phyloP scores from a whole-genome alignment of 345 rosid species.

The Eucalyptus sideroxylon region DNA sequence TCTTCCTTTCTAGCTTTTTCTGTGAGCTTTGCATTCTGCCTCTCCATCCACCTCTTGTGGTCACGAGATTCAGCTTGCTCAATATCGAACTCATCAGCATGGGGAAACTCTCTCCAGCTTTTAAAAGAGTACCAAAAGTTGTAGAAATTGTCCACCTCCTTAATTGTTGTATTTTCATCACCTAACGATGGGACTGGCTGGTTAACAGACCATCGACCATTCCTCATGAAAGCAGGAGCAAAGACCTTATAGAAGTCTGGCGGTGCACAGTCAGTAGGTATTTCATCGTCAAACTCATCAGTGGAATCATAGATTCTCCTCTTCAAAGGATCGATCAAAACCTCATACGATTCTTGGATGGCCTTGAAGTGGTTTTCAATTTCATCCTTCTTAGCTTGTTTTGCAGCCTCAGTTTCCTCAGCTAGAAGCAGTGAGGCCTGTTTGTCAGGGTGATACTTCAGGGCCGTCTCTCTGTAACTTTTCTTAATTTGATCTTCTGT shows the following conservation, averaged over 20 bases:
- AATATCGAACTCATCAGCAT: conserved; percentile 87
- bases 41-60: conserved; percentile 99
- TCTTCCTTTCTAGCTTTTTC: conserved; percentile 95
- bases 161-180: conserved; percentile 47
- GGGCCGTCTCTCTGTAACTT: conserved; percentile 84
- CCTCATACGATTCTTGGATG: conserved; percentile 94
- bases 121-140: conserved; percentile 84
- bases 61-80: conserved; percentile 98
- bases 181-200: conserved; percentile 79
- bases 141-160: conserved; percentile 76
- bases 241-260: conserved; percentile 95
- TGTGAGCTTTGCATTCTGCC: conserved; percentile 80
- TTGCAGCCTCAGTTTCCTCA: conserved; percentile 87
- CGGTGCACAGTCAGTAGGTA: conserved; percentile 75
- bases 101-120: conserved; percentile 99
- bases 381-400: conserved; percentile 88
- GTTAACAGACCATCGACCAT: conserved; percentile 90
- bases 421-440: conserved; percentile 76
- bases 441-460: conserved; percentile 96
- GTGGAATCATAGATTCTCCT: conserved; percentile 92
- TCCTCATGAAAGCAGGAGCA: conserved; percentile 95
- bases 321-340: conserved; percentile 75
- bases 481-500: conserved; percentile 94
- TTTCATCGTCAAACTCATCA: conserved; percentile 96
- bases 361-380: conserved; percentile 80